Conservation (phyloP, 495 filamentous ascomycete species). For the Aspergillus biplanus region DNA sequence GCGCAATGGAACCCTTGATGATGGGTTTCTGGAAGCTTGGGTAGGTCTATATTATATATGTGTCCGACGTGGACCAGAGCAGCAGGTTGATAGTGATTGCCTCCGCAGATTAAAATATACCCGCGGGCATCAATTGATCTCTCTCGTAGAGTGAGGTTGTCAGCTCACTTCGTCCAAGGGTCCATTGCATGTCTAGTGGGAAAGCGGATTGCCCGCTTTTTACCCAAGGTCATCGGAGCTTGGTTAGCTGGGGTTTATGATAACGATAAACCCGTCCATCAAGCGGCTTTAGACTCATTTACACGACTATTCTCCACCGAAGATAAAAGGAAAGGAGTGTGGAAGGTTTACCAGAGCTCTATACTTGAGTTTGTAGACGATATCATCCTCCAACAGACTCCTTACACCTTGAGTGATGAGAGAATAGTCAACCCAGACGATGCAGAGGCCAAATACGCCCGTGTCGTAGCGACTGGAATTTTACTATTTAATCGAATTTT, state of each 20-base stretch:
- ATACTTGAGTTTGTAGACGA: conserved; percentile 81
- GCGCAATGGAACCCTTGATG: conserved; percentile 63
- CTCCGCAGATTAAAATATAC: conserved; percentile 74
- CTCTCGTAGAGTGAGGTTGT: conserved; percentile 82
- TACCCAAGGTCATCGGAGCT: conserved; percentile 75
- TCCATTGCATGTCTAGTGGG: conserved; percentile 70
- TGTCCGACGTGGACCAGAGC: conserved; percentile 11
- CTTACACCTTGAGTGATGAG: conserved; percentile 84
- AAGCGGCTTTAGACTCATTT: conserved; percentile 74
- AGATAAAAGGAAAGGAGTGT: conserved; percentile 75
- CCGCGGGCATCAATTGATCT: conserved; percentile 87
- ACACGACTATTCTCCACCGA: conserved; percentile 72
- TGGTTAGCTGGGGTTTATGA: conserved; percentile 93
- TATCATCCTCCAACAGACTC: conserved; percentile 74
- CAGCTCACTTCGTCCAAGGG: conserved; percentile 76
- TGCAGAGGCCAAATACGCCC: conserved; percentile 76
- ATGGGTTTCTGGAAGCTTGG: conserved; percentile 82
- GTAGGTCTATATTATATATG: conserved; percentile 55
- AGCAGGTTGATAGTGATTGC: conserved; percentile 26
- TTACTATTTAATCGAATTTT: conserved; percentile 50
- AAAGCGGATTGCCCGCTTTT: conserved; percentile 76
- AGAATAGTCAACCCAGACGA: conserved; percentile 83
- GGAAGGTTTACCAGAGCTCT: conserved; percentile 72
- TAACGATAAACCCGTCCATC: conserved; percentile 71
- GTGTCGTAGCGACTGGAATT: conserved; percentile 69